Conservation (phyloP, 441 rosid genomes). For the Adansonia gregorii region DNA sequence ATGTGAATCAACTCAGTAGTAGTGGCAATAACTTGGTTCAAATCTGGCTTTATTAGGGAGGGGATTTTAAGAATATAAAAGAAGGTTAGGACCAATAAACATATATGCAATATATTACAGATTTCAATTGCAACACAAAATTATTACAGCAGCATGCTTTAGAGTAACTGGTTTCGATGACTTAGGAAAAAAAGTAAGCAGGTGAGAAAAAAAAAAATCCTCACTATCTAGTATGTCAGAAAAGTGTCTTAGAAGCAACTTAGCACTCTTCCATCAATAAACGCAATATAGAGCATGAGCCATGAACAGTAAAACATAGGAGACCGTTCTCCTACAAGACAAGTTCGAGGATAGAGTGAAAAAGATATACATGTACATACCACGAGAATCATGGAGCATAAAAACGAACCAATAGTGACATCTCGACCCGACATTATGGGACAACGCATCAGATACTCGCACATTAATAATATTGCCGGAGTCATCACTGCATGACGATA, state of each 20-base stretch:
- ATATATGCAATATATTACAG: not conserved
- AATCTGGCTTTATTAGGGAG: not conserved
- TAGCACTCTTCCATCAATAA: not conserved
- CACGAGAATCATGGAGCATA: conserved; percentile 78
- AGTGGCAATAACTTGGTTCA: not conserved
- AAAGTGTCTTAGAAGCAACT: not conserved
- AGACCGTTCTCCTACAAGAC: not conserved
- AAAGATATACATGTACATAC: conserved; percentile 46
- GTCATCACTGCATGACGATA: conserved; percentile 93
- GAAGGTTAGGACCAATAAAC: not conserved
- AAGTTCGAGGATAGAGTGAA: conserved; percentile 22
- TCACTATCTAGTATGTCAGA: not conserved
- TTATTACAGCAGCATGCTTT: conserved; percentile 2
- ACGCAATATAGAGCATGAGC: not conserved
- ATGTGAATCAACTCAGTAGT: not conserved
- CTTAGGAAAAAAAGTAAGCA: not conserved
- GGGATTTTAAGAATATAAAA: not conserved
- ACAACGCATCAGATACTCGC: conserved; percentile 93
- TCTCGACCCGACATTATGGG: conserved; percentile 79
- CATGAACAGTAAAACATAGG: not conserved
- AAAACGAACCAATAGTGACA: conserved; percentile 81
- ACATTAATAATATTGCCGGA: conserved; percentile 76
- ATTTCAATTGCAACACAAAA: not conserved
- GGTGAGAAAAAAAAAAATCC: not conserved
- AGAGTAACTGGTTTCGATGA: not conserved